Base-by-base conservation (phyloP, 176 grass and related monocot genomes). In the Microstegium vimineum region DNA sequence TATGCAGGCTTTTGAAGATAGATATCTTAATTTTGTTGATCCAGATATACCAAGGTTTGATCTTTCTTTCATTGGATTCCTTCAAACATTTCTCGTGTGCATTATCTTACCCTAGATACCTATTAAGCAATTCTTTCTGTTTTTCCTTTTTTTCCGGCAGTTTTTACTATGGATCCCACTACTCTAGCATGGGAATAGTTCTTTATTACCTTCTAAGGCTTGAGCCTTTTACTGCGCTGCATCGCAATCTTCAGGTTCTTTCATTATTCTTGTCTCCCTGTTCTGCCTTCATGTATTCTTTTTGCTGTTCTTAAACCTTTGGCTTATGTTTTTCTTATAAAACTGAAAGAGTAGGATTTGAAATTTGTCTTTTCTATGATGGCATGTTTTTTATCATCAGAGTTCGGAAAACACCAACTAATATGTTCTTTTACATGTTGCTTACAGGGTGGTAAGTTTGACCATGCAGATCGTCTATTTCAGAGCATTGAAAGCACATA, bases 141-240 rank as follows among this genome's bases (percentile, higher is more conserved):
- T 34, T 73, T 77, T 23, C 11, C 22, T 87, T 74, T 26, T 17
- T 88, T 60, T 10, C 8, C 2, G 78, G 75, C 90, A 98, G 95
- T 90, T 98, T 98, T 84, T 98, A 98, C 71, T 98, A 98, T 80
- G 95, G 92, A 90, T 98, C 95, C 10, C 92, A 98, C 82, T 98
- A 98, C 88, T 98, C 95, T 75, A 98, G 95, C 80, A 95, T 98
- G 95, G 95, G 95, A 51, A 98, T 94, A 81, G 92, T 95, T 78
- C 92, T 98, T 62, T 95, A 98, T 88, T 98, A 98, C 81, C 83
- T 98, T 84, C 86, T 98, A 62, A 93, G 95, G 79, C 90, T 98
- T 66, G 88, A 90, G n/a, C 88, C 88, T 66, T 90, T 86, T 78
- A 90, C 88, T 46, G 83, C 90, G 66, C 78, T 90, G 30, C 83